These are phyloP conservation scores for Sugiyamaella mastotermitis DNA, from an alignment of 805 yeast genomes.

Conservation along the genomic window DNA sequence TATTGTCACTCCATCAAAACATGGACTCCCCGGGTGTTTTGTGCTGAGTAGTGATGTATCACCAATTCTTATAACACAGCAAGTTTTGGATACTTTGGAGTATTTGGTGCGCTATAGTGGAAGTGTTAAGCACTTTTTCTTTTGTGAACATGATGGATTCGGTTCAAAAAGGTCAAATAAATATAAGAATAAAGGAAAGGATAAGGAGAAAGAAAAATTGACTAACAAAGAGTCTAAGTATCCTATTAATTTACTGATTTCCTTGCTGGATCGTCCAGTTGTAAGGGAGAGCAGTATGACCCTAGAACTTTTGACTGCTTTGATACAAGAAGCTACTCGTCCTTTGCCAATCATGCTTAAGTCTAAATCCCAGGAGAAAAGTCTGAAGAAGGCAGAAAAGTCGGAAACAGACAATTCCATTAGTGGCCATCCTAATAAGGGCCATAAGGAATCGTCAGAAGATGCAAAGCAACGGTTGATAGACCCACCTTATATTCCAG, in stretches of 20 bases:
- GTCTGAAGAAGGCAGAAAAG: not conserved
- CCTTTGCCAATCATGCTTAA: constrained; percentile 56
- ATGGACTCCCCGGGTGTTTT: constrained; percentile 1
- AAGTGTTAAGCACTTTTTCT: constrained; percentile 65
- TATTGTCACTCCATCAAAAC: constrained; percentile 6
- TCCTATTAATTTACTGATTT: constrained; percentile 67
- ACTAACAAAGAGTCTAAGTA: constrained; percentile 33
- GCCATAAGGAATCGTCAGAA: not conserved
- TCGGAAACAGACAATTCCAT: not conserved
- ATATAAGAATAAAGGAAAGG: constrained; percentile 28
- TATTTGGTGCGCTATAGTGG: constrained; percentile 60
- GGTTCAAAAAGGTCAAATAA: constrained; percentile 34
- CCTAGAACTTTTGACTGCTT: constrained; percentile 70
- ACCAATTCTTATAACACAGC: constrained; percentile 67
- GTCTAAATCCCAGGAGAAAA: constrained; percentile 28
- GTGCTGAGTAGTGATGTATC: constrained; percentile 41
- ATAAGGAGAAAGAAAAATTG: constrained; percentile 28
- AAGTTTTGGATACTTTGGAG: constrained; percentile 68
- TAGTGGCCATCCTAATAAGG: constrained; percentile 2
- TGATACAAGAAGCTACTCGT: constrained; percentile 70
- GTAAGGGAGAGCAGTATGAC: constrained; percentile 67
- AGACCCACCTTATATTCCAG: constrained; percentile 56
- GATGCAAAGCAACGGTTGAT: constrained; percentile 9
- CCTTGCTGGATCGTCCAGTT: constrained; percentile 54
- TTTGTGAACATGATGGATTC: constrained; percentile 65